Conservation (phyloP, 805 yeast genomes). For the Metschnikowia bowlesiae region DNA sequence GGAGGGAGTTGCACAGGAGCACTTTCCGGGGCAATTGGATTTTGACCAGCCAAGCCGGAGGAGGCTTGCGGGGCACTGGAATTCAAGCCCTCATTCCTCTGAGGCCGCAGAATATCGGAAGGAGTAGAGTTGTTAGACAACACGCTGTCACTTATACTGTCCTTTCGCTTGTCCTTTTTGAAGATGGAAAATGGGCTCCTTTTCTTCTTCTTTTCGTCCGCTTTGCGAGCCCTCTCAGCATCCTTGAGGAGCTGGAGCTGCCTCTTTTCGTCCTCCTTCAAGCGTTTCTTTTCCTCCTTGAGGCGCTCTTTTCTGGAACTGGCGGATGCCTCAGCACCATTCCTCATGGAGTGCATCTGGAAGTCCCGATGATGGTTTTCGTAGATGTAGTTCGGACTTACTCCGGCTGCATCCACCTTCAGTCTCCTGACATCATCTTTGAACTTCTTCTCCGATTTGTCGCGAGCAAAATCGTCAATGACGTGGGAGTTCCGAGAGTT, state of each 20-base stretch:
- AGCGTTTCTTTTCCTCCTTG: slow-evolving; percentile 9
- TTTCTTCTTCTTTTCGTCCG: slow-evolving; percentile 9
- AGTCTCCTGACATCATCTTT: slow-evolving; percentile 10
- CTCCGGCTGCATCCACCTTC: slow-evolving; percentile 13
- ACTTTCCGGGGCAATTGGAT: neutral
- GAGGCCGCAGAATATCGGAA: neutral
- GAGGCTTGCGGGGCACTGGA: neutral
- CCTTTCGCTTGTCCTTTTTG: slow-evolving; percentile 7
- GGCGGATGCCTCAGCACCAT: slow-evolving; percentile 1
- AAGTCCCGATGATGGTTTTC: slow-evolving; percentile 18
- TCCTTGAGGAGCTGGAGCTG: slow-evolving; percentile 6
- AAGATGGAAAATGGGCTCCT: slow-evolving; percentile 8
- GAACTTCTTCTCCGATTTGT: slow-evolving; percentile 11
- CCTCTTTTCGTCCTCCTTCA: slow-evolving; percentile 13
- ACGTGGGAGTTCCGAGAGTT: neutral
- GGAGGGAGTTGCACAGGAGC: too few species aligned
- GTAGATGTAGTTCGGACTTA: slow-evolving; percentile 14
- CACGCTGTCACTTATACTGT: slow-evolving; percentile 7
- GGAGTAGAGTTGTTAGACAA: neutral
- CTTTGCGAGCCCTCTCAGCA: slow-evolving; percentile 8
- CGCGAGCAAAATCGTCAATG: slow-evolving; percentile 6
- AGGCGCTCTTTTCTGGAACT: slow-evolving; percentile 6
- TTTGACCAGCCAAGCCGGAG: neutral
- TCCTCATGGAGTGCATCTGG: slow-evolving; percentile 12
- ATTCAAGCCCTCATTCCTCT: too few species aligned